Base-by-base conservation (phyloP, 2,329 filamentous ascomycete genomes). In the Aspergillus tamarii region DNA sequence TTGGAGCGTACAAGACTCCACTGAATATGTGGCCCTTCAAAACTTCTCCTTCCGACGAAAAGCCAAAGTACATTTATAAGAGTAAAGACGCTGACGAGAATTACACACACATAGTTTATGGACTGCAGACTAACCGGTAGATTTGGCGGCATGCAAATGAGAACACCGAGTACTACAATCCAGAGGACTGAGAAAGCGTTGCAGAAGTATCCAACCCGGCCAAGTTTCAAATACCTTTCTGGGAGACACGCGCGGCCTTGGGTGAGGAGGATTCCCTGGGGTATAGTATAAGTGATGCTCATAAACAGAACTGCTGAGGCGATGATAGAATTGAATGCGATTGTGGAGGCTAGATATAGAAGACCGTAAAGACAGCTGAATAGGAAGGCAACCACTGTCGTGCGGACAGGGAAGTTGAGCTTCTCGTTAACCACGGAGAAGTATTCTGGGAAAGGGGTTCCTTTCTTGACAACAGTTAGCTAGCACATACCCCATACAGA, bases 151-250 rank as follows among this genome's bases (percentile, higher is more conserved):
- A 84, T 82, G 0, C 76, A 81, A 66, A 81, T 80, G 43, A 84
- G 82, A 2, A 83, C 62, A 43, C 82, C 78, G 0, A 79, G 78
- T 4, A 84, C 62, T 0, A 76, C 59, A 46, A 83, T 76, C 81
- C 82, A 85, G 3, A 76, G 62, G 21, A 81, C 69, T 0, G 80
- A 76, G 7, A 83, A 59, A 1, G 77, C 19, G 28, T 84, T 84
- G 58, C 78, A 53, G 0, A 73, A 57, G 0, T 71, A 64, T 1
- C 82, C 81, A 9, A 75, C 59, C 1, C 68, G 61, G 0, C 62
- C 77, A 23, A 83, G 68, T 28, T 64, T 71, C 41, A 73, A 69
- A 14, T 70, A 64, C 19, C 72, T 64, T 55, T 67, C 50, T 16
- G 64, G 61, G 5, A 71, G 67, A 1, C 61, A 67, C 19, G 66